Evolutionary conservation across 805 yeast species (phyloP).

Genomic region (Zygotorulaspora danielsina): DNA sequence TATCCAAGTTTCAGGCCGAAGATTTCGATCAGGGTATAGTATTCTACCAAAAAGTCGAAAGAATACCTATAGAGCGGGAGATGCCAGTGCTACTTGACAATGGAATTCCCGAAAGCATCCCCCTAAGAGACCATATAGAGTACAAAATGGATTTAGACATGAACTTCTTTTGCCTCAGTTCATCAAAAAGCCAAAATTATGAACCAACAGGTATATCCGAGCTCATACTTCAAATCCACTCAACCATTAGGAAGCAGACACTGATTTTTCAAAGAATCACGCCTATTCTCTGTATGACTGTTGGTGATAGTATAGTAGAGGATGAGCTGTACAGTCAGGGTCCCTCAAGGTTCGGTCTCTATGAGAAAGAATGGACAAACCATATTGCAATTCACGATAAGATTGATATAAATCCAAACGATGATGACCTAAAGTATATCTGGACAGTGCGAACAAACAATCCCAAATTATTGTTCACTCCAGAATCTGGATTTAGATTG

Average conservation of each 20-base stretch:
- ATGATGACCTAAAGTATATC: conserved; percentile 3
- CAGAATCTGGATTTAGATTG: conserved; percentile 22
- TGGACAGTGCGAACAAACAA: conserved; percentile 1
- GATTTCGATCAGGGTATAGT: conserved; percentile 2
- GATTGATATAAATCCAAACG: conserved; percentile 10
- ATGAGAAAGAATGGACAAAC: conserved; percentile 25
- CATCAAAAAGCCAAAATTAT: conserved; percentile 3
- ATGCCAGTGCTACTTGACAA: conserved; percentile 21
- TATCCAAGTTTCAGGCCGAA: conserved; percentile 14
- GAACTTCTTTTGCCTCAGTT: conserved; percentile 23
- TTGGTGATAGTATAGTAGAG: conserved; percentile 8
- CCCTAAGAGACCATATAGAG: conserved; percentile 21
- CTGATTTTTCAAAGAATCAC: conserved; percentile 10
- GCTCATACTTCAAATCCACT: conserved; percentile 6
- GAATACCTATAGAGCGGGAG: conserved; percentile 15
- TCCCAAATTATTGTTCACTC: conserved; percentile 17
- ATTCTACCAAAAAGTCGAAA: conserved; percentile 14
- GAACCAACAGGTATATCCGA: conserved; percentile 6
- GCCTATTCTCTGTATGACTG: conserved; percentile 16
- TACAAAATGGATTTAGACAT: conserved; percentile 29
- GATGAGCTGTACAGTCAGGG: conserved; percentile 17
- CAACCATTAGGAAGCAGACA: not conserved
- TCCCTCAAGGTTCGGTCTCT: conserved; percentile 14
- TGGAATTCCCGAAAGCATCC: conserved; percentile 25
- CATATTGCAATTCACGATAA: conserved; percentile 19